Evolutionary conservation across 1,284 basidiomycete genomes (phyloP).

Genomic region (Butyriboletus appendiculatus): DNA sequence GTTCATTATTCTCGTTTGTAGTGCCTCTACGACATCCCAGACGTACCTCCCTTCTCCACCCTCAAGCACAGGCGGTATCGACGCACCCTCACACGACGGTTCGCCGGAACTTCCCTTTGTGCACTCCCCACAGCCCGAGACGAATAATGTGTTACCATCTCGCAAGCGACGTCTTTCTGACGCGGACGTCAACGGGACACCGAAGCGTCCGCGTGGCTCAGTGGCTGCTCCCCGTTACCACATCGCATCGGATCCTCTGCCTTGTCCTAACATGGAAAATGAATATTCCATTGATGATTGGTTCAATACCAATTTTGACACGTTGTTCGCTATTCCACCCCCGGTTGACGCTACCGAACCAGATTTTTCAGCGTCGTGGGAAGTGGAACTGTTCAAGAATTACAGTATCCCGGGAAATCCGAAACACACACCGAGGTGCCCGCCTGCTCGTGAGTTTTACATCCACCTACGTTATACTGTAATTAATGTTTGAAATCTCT

Average conservation of each 20-base stretch:
- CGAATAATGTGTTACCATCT: not conserved
- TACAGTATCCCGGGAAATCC: constrained; percentile 21
- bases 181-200: constrained; percentile 6
- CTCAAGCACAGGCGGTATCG: constrained; percentile 12
- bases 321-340: constrained; percentile 30
- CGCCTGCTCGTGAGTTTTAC: constrained; percentile 16
- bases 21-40: not conserved
- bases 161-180: constrained; percentile 40
- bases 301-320: constrained; percentile 24
- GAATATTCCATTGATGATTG: constrained; percentile 30
- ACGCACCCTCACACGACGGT: not conserved
- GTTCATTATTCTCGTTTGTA: not conserved
- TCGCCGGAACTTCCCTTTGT: not conserved
- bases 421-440: not conserved
- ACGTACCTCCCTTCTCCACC: constrained; percentile 23
- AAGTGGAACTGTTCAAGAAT: constrained; percentile 31
- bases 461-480: not conserved
- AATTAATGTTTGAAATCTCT: not conserved
- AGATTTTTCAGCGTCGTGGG: constrained; percentile 21
- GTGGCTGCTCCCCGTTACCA: constrained; percentile 20
- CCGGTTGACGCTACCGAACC: constrained; percentile 20
- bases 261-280: constrained; percentile 9
- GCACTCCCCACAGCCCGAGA: not conserved
- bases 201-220: constrained; percentile 28
- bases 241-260: constrained; percentile 32